Base-by-base conservation (phyloP, 192 early-diverging fungal species). In the Backusella liffmaniae region DNA sequence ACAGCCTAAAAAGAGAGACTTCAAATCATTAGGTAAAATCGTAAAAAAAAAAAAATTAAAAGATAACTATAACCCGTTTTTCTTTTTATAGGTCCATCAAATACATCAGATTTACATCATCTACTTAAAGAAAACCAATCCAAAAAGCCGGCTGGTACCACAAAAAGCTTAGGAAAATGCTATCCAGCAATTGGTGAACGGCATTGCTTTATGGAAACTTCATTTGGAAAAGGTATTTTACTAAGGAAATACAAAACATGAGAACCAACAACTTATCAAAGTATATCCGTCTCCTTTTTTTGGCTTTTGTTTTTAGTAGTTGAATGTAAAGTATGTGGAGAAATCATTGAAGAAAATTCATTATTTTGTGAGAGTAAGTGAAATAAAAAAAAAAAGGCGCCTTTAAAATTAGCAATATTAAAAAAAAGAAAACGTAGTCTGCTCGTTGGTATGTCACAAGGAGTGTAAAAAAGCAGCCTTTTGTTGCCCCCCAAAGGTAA, bases 301-400 rank as follows among this genome's bases (percentile, higher is more conserved):
- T 62, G 26, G 10, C 7, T 59, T 56, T 41, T 59, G 21, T 41
- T 26, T 7, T 26, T 72, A 88, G 86, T 78, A 1, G 80, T 87
- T 16, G 83, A 82, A 53, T 89, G 88, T 56, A 82, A 82, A 53
- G 72, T 84, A 26, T 89, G 88, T 66, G 77, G 78, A 68, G 76
- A 81, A 32, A 70, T 62, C 59, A 83, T 87, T 15, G 85, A 81
- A 70, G 76, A 75, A 42, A 69, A 87, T 16, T 83, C 77, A 0
- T 76, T 85, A 3, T 84, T 89, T 59, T 89, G 88, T 74, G 79
- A 89, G 87, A 86, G 86, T 87, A 66, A 56, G 66, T 29, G 1
- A 69, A n/a, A 75, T 65, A 5, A 7, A 35, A 59, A 5, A 7
- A 35, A 59, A 51, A 35, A 29, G 13, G 3, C 12, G 18, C 42